These are phyloP conservation scores for Sinapis alba DNA, from an alignment of 441 rosid genomes.

Conservation along the genomic window DNA sequence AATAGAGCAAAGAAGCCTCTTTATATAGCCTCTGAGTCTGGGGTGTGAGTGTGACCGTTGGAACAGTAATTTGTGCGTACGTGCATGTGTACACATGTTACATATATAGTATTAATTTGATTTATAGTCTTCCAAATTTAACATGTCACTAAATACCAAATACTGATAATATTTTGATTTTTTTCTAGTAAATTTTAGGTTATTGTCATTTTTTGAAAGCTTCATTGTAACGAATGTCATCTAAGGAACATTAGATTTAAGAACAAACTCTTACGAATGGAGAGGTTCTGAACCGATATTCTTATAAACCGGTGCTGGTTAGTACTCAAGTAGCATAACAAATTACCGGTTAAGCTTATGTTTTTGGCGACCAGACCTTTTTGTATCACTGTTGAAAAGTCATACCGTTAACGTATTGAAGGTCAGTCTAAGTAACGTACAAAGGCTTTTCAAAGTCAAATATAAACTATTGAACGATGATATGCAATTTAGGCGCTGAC, in stretches of 20 bases:
- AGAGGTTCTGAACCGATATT: neutral
- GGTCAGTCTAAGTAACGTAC: neutral
- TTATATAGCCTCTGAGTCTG: conserved; percentile 33
- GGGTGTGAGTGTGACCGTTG: conserved; percentile 39
- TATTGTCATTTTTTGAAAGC: neutral
- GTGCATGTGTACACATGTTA: conserved; percentile 27
- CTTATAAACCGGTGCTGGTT: neutral
- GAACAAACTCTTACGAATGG: neutral
- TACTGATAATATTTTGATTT: neutral
- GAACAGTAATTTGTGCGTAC: conserved; percentile 23
- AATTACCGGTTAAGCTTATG: neutral
- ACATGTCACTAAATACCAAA: conserved; percentile 25
- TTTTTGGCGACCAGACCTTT: neutral
- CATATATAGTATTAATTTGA: conserved; percentile 19
- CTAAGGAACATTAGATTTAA: neutral
- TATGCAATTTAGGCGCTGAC: conserved; percentile 20
- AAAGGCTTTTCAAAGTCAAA: conserved; percentile 19
- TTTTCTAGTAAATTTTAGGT: neutral
- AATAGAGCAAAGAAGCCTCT: conserved; percentile 25
- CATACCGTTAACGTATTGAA: neutral
- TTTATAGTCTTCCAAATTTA: conserved; percentile 33
- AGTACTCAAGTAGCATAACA: neutral
- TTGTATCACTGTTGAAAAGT: conserved; percentile 15
- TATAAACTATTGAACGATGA: conserved; percentile 15
- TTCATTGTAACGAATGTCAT: neutral